Evolutionary conservation across 169 alveolate genomes (phyloP).

Genomic region (Eimeria sp.): DNA sequence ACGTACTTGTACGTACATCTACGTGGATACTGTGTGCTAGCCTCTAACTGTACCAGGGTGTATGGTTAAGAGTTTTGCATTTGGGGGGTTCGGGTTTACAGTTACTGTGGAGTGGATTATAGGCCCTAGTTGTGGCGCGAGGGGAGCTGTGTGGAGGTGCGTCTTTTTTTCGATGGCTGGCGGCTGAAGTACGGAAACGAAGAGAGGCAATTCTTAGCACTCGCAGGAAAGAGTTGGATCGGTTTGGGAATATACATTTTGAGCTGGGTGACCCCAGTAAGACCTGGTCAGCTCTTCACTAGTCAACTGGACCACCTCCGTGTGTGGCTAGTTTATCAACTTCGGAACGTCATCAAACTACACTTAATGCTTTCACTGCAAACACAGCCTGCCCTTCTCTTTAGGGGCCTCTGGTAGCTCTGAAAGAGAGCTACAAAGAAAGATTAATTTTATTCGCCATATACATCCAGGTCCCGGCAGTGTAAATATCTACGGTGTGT

Average conservation of each 20-base stretch:
- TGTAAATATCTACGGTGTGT: background rate
- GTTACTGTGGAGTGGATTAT: background rate
- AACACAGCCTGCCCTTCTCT: background rate
- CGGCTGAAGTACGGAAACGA: conserved; percentile 51
- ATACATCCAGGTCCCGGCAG: background rate
- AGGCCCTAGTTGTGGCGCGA: conserved; percentile 50
- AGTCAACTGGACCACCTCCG: background rate
- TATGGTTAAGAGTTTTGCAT: background rate
- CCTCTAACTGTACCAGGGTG: too few relatives aligned
- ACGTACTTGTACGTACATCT: too few relatives aligned
- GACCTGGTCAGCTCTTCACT: conserved; percentile 1
- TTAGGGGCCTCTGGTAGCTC: background rate
- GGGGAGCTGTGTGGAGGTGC: conserved; percentile 64
- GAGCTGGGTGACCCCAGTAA: conserved; percentile 68
- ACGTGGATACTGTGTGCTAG: too few relatives aligned
- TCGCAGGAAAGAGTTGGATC: conserved; percentile 39
- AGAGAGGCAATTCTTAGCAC: conserved; percentile 54
- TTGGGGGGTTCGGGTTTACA: background rate
- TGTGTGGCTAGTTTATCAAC: background rate
- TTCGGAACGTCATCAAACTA: too few relatives aligned
- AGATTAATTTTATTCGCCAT: background rate
- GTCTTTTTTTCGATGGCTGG: conserved; percentile 60
- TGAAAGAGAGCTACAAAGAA: too few relatives aligned
- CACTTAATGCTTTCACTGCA: background rate
- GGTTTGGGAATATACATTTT: conserved; percentile 48